Evolutionary conservation across 495 filamentous ascomycete genomes (phyloP), one percentile per base, ranked within the genome.

Genomic region (Xylaria venustula): DNA sequence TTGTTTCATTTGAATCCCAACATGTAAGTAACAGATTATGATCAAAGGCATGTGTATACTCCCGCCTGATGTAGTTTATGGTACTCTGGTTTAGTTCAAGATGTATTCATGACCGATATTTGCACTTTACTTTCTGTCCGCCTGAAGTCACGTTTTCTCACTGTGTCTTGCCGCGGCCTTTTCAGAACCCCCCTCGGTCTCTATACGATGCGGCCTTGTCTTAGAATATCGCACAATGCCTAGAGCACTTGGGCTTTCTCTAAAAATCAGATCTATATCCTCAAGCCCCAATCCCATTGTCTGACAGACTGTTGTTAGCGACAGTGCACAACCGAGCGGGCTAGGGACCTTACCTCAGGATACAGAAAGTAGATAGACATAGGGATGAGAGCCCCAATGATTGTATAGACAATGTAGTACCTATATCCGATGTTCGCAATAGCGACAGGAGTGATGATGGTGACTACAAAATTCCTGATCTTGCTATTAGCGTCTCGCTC

Each of bases 261-360:
- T 83, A 67, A 88, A 88, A 66, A 88, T 82, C 47, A 87, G 69
- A 65, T 89, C 86, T 46, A 88, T 87, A 61, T 88, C 84, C 65
- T 89, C 86, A 12, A 89, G 75, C 47, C 71, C 79, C 40, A 83
- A 81, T 34, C 79, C 77, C 63, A 67, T 79, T 8, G 81, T 85
- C 67, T 34, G 30, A 5, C 4, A 34, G 11, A 11, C 5, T 34
- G 4, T 34, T 5, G 30, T 34, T 34, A 34, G 30, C 30, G 30
- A 5, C 30, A 11, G 30, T 34, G 4, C 30, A 34, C 11, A 34
- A 5, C 11, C 30, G 30, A 34, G n/a, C n/a, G n/a, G 30, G 30
- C 30, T 34, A 34, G 30, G 4, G 30, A 34, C 5, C 30, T 34
- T 34, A 34, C 30, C 30, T 85, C 82, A 0, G 82, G 82, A 66